A percentile compares a stretch with the other conserved stretches of the same genome.
Conservation (phyloP, 2,329 filamentous ascomycete species). For the Hymenoscyphus occultus region DNA sequence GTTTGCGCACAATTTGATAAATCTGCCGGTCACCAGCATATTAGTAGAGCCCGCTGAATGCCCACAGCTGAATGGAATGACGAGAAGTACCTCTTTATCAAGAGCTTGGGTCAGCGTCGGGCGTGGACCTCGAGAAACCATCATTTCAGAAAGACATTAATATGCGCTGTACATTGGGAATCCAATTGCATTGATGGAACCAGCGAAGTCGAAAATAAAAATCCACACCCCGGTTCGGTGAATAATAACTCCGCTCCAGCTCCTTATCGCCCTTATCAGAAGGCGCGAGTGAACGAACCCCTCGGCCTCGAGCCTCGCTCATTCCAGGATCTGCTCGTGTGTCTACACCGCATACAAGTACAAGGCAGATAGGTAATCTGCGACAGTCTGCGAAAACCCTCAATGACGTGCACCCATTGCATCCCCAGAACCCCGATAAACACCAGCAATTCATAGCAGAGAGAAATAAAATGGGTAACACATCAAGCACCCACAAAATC, state of each 20-base stretch:
- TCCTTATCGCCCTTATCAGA: conserved; percentile 11
- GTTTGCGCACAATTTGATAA: conserved; percentile 74
- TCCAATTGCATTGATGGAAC: neutral
- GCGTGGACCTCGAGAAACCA: conserved; percentile 40
- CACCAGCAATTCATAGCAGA: neutral
- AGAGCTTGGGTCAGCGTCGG: conserved; percentile 52
- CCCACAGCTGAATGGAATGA: neutral
- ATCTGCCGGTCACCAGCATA: conserved; percentile 45
- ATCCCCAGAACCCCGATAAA: neutral
- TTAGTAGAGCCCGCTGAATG: conserved; percentile 6
- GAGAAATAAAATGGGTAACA: conserved; percentile 56
- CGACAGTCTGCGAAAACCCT: neutral
- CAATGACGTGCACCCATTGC: neutral
- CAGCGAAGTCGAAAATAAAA: neutral
- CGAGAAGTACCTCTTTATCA: conserved; percentile 55
- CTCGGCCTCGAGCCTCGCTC: neutral
- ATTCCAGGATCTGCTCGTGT: neutral
- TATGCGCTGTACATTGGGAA: neutral
- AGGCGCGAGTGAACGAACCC: neutral
- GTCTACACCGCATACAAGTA: neutral
- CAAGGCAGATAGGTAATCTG: neutral
- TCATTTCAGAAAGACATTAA: conserved; percentile 23
- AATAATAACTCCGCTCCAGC: conserved; percentile 14
- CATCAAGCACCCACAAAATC: conserved; percentile 61
- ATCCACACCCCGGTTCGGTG: conserved; percentile 13